Evolutionary conservation across 148 eudicot genomes (phyloP), one percentile per base, ranked within the genome.

Genomic region (Fagopyrum homotropicum): DNA sequence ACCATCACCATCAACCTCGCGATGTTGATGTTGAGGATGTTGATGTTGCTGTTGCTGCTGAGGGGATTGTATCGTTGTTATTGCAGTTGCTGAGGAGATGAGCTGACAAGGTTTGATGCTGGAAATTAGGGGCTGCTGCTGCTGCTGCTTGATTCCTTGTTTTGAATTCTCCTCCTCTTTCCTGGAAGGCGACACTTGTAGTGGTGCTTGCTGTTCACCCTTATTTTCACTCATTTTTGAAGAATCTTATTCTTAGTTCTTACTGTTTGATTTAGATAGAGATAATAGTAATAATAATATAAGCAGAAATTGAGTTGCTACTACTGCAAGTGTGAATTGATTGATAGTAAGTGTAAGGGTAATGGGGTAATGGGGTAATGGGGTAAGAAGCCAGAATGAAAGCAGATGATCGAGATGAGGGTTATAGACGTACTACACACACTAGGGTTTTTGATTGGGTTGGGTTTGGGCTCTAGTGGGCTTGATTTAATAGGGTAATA

Each of bases 131-230:
- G 50, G 29, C 10, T 61, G 26, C 26, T 22, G 26, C 26, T 22
- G 26, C 26, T 22, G 69, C 11, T n/a, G 44, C 69, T 63, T 63
- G 9, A 26, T 63, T 35, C 10, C 69, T 26, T 12, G 43, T 26
- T 7, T 7, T 5, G 74, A 46, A 46, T 46, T 30, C 43, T 61
- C 68, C 72, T 35, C 47, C 47, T 72, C 55, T 47, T 72, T 46
- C 17, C 40, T 72, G 14, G 74, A 26, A 46, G 74, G 74, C 45
- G 74, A 72, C 74, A 72, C 74, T 72, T 72, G 74, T 7, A 10
- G 73, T 16, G 6, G 11, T 22, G 72, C 7, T 69, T 46, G 26
- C 4, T 14, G 47, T 72, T 49, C 74, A 47, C 74, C 29, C 47
- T 72, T 72, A 72, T 46, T 72, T 40, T 72, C 74, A 47, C 54